Evolutionary conservation across 345 rosid genomes (phyloP).

Genomic region (Gossypioides kirkii): DNA sequence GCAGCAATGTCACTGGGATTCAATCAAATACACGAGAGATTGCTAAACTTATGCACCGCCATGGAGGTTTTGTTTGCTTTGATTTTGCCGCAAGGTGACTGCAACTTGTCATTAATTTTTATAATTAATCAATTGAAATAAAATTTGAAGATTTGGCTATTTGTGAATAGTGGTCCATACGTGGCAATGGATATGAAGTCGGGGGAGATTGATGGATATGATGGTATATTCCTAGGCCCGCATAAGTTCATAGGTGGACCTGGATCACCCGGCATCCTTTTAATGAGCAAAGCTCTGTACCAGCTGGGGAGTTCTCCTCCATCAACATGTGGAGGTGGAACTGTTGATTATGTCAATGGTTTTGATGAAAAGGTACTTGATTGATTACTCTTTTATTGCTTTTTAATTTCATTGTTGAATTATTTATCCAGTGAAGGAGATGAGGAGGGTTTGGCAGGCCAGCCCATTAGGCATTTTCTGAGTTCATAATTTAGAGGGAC

Average conservation of each 20-base stretch:
- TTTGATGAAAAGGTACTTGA: conserved; percentile 40
- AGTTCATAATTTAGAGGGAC: no score
- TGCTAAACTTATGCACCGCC: conserved; percentile 41
- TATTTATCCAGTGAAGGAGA: not conserved
- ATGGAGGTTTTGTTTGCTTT: conserved; percentile 52
- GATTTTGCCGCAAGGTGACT: conserved; percentile 57
- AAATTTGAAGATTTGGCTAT: not conserved
- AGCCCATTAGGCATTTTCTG: no score
- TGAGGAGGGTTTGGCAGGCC: no score
- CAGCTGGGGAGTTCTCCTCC: conserved; percentile 43
- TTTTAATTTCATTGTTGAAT: not conserved
- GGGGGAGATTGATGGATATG: conserved; percentile 48
- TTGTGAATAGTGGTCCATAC: conserved; percentile 37
- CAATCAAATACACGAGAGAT: conserved; percentile 38
- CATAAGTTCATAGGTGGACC: conserved; percentile 68
- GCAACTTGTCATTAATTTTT: not conserved
- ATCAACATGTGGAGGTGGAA: conserved; percentile 64
- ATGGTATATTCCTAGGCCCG: conserved; percentile 48
- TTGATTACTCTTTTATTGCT: not conserved
- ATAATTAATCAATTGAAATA: not conserved
- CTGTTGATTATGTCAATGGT: conserved; percentile 52
- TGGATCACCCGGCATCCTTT: conserved; percentile 51
- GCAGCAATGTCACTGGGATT: conserved; percentile 56
- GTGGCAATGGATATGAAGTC: conserved; percentile 52
- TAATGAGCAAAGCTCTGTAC: conserved; percentile 46